phyloP scores from a whole-genome alignment of 169 alveolate genomes.

The Amoebophrya sp. region DNA sequence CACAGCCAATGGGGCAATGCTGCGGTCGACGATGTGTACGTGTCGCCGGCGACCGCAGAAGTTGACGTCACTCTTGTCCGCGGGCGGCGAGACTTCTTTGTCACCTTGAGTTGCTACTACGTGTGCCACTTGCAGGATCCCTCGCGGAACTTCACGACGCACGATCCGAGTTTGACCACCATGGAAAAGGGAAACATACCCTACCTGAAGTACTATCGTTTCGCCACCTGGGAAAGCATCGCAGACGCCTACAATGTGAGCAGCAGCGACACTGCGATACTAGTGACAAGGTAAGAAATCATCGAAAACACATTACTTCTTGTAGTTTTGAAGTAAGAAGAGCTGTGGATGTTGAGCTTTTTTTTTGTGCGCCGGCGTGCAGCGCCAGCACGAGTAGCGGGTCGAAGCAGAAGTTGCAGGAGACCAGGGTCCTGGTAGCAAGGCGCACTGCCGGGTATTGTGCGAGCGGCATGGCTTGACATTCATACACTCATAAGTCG shows the following conservation, averaged over 20 bases:
- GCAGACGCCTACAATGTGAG: background rate
- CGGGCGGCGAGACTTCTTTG: background rate
- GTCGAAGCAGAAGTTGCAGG: too few species aligned
- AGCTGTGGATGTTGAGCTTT: too few species aligned
- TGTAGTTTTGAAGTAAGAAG: too few species aligned
- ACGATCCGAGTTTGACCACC: background rate
- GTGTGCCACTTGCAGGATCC: background rate
- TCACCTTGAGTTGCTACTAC: background rate
- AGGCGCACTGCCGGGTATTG: too few species aligned
- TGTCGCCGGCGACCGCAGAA: background rate
- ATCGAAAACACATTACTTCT: too few species aligned
- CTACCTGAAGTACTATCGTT: background rate
- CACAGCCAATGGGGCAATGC: background rate
- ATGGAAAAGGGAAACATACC: background rate
- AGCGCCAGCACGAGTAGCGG: too few species aligned
- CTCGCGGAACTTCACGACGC: background rate
- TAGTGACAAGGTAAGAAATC: too few species aligned
- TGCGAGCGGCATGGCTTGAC: too few species aligned
- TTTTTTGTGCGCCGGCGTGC: too few species aligned
- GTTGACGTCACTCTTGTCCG: background rate
- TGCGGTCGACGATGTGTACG: background rate
- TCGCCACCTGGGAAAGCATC: background rate
- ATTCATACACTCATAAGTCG: too few species aligned
- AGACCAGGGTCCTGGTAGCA: too few species aligned
- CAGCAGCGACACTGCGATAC: background rate